phyloP scores from a whole-genome alignment of 1,284 basidiomycete genomes.

The Heterobasidion parviporum region DNA sequence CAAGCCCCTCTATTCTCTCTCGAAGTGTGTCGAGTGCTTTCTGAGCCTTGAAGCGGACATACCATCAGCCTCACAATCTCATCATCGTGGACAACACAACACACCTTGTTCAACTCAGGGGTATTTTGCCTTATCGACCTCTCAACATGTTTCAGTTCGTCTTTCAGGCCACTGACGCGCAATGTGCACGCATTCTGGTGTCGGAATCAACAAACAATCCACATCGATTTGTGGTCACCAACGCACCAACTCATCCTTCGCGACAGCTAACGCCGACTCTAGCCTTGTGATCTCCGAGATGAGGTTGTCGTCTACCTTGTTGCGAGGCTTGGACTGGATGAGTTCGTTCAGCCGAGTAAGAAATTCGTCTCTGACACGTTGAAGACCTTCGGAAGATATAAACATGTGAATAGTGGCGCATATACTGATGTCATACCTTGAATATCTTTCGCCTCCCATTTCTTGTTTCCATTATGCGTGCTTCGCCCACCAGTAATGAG shows the following conservation, averaged over 20 bases:
- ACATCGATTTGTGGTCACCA: slow-evolving; percentile 1
- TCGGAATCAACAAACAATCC: slow-evolving; percentile 1
- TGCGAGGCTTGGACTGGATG: slow-evolving; percentile 71
- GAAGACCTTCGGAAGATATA: slow-evolving; percentile 42
- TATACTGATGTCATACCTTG: slow-evolving; percentile 43
- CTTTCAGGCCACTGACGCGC: slow-evolving; percentile 63
- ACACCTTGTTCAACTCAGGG: slow-evolving; percentile 64
- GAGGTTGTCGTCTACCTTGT: slow-evolving; percentile 77
- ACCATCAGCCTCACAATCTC: neutral
- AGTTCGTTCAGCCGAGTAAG: slow-evolving; percentile 78
- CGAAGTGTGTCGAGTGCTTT: slow-evolving; percentile 43
- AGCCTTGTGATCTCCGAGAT: slow-evolving; percentile 72
- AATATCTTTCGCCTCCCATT: slow-evolving; percentile 92
- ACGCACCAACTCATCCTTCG: slow-evolving; percentile 78
- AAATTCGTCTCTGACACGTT: slow-evolving; percentile 67
- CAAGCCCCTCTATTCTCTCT: slow-evolving; percentile 48
- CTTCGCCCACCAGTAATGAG: slow-evolving; percentile 94
- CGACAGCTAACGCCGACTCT: slow-evolving; percentile 66
- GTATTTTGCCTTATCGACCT: slow-evolving; percentile 58
- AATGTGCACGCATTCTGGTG: slow-evolving; percentile 54
- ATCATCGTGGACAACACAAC: neutral
- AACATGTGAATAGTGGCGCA: neutral
- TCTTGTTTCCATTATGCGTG: slow-evolving; percentile 61
- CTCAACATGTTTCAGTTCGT: slow-evolving; percentile 74
- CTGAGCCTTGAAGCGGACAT: slow-evolving; percentile 35